Evolutionary conservation across 768 basidiomycete genomes (phyloP).

Genomic region (Naganishia kalamii): DNA sequence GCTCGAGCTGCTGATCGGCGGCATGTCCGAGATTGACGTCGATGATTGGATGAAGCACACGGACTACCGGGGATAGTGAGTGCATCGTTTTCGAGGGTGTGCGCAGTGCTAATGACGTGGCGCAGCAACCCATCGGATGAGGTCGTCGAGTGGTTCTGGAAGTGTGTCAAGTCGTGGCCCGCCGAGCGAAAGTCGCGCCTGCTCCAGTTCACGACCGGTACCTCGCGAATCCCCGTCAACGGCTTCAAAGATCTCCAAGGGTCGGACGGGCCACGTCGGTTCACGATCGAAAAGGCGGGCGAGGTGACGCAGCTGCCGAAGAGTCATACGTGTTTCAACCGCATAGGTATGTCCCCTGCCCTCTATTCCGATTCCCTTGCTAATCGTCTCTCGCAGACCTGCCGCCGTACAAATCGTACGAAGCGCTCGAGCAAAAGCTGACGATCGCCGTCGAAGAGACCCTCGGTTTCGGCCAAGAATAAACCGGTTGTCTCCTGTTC

Average conservation of each 20-base stretch:
- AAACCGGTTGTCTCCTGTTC: constrained; percentile 25
- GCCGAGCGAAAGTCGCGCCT: constrained; percentile 94
- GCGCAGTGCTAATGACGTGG: not conserved
- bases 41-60: constrained; percentile 99
- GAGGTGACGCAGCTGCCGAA: constrained; percentile 95
- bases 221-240: constrained; percentile 84
- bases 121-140: constrained; percentile 46
- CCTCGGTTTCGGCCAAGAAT: constrained; percentile 90
- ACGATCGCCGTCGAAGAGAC: constrained; percentile 71
- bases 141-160: constrained; percentile 98
- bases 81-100: not conserved
- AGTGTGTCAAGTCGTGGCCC: constrained; percentile 94
- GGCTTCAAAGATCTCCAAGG: constrained; percentile 99
- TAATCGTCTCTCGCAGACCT: constrained; percentile 58
- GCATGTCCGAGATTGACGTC: constrained; percentile 99
- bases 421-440: constrained; percentile 86
- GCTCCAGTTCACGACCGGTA: constrained; percentile 93
- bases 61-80: constrained; percentile 69
- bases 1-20: constrained; percentile 82
- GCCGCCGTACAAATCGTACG: constrained; percentile 96
- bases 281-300: constrained; percentile 98
- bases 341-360: constrained; percentile 32
- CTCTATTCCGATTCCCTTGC: not conserved
- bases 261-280: constrained; percentile 90
- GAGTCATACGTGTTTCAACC: constrained; percentile 95